Conservation (phyloP, 2,329 filamentous ascomycete genomes). For the Aureobasidium mangrovei region DNA sequence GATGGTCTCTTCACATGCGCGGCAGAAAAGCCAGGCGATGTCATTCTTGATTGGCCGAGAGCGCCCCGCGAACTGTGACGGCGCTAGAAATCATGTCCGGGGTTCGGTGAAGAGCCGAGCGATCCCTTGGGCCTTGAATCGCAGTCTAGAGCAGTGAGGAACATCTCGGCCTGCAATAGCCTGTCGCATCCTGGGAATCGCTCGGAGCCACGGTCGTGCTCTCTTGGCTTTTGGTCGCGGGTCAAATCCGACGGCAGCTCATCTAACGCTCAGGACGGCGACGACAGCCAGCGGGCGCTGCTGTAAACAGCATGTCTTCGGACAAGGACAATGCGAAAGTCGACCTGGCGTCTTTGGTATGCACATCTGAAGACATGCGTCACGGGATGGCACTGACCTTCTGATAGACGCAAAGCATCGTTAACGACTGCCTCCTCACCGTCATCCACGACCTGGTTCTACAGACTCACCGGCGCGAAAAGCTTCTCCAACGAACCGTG, state of each 20-base stretch:
- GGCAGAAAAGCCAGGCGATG: too few species aligned
- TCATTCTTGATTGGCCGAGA: too few species aligned
- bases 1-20: not conserved
- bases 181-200: too few species aligned
- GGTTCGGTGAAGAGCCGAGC: too few species aligned
- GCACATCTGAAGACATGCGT: not conserved
- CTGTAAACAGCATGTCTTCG: not conserved
- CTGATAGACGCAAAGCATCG: slow-evolving; percentile 45
- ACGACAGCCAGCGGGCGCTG: too few species aligned
- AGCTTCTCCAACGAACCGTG: slow-evolving; percentile 65
- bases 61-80: too few species aligned
- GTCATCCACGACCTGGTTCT: slow-evolving; percentile 67
- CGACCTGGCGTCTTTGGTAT: slow-evolving; percentile 12
- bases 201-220: too few species aligned
- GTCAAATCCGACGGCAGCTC: too few species aligned
- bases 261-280: too few species aligned
- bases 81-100: too few species aligned
- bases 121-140: not conserved
- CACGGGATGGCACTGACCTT: not conserved
- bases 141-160: not conserved
- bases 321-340: slow-evolving; percentile 11
- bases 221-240: too few species aligned
- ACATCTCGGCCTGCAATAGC: too few species aligned
- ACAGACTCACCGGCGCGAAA: slow-evolving; percentile 69
- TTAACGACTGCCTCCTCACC: slow-evolving; percentile 69